phyloP scores from a whole-genome alignment of 163 green algal species.

The Trebouxia gelatinosa region DNA sequence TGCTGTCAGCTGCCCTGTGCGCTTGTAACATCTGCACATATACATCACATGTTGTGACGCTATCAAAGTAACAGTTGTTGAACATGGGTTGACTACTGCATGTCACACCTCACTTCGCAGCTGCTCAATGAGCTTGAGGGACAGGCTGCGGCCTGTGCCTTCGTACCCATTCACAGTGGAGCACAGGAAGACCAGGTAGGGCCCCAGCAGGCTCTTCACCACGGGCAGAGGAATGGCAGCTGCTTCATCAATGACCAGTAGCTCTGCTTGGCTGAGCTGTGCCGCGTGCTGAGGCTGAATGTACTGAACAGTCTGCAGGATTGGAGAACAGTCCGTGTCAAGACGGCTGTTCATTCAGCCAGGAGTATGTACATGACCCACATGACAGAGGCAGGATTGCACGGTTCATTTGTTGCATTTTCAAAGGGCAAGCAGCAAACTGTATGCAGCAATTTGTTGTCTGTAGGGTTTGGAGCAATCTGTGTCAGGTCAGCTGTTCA shows the following conservation, averaged over 20 bases:
- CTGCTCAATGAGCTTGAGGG: conserved; percentile 95
- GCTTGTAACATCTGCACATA: too few relatives aligned
- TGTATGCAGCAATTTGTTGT: too few relatives aligned
- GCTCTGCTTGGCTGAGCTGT: conserved; percentile 87
- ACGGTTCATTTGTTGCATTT: too few relatives aligned
- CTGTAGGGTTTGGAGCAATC: too few relatives aligned
- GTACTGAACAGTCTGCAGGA: conserved; percentile 82
- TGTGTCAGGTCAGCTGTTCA: too few relatives aligned
- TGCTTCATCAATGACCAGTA: conserved; percentile 97
- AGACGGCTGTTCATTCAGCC: too few relatives aligned
- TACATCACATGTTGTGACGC: not conserved
- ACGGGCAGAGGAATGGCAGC: conserved; percentile 85
- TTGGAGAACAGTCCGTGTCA: too few relatives aligned
- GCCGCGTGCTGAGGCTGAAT: conserved; percentile 91
- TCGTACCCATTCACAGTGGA: conserved; percentile 92
- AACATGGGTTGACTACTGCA: not conserved
- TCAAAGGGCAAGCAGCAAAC: too few relatives aligned
- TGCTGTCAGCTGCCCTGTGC: not conserved
- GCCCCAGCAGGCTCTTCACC: conserved; percentile 87
- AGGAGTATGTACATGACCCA: too few relatives aligned
- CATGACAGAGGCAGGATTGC: too few relatives aligned
- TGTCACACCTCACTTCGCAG: conserved; percentile 50
- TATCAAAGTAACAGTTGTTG: not conserved
- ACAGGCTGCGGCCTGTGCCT: conserved; percentile 84
- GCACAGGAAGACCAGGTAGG: conserved; percentile 98